These are phyloP conservation scores for Rhizopogon vesiculosus DNA, from an alignment of 768 basidiomycete species.

Conservation along the genomic window DNA sequence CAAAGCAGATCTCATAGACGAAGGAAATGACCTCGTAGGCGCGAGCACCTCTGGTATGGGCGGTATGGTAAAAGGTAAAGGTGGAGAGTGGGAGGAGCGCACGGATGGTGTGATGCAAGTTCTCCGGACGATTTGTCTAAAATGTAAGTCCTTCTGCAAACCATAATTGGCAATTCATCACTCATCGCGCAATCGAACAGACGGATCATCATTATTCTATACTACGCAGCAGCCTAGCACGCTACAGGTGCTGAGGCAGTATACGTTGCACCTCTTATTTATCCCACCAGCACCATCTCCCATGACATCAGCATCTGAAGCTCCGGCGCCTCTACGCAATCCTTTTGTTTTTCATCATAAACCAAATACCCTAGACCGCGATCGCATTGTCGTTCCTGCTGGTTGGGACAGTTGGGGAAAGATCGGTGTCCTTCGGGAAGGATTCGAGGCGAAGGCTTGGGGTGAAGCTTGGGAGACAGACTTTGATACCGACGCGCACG, in stretches of 20 bases:
- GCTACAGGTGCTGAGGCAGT: conserved; percentile 72
- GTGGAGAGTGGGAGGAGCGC: conserved; percentile 91
- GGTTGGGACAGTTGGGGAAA: conserved; percentile 99
- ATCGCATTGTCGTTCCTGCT: conserved; percentile 85
- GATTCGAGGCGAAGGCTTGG: conserved; percentile 81
- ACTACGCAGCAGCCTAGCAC: conserved; percentile 80
- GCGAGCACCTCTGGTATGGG: conserved; percentile 78
- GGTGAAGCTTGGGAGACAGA: conserved; percentile 80
- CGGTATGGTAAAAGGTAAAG: conserved; percentile 88
- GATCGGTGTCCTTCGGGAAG: conserved; percentile 84
- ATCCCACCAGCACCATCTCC: conserved; percentile 55
- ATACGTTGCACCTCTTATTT: conserved; percentile 70
- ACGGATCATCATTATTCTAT: conserved; percentile 90
- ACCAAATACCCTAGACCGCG: conserved; percentile 90
- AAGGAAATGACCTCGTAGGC: conserved; percentile 63
- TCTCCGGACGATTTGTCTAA: conserved; percentile 87
- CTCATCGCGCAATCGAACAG: conserved; percentile 34
- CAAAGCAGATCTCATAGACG: conserved; percentile 91
- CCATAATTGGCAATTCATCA: neutral
- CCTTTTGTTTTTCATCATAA: conserved; percentile 84
- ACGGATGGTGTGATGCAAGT: conserved; percentile 95
- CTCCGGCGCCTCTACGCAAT: conserved; percentile 55
- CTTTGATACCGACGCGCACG: conserved; percentile 42
- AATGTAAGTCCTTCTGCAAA: conserved; percentile 53
- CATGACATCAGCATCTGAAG: conserved; percentile 27